phyloP scores from a whole-genome alignment of 2,329 filamentous ascomycete genomes.

The Apiospora sp. region DNA sequence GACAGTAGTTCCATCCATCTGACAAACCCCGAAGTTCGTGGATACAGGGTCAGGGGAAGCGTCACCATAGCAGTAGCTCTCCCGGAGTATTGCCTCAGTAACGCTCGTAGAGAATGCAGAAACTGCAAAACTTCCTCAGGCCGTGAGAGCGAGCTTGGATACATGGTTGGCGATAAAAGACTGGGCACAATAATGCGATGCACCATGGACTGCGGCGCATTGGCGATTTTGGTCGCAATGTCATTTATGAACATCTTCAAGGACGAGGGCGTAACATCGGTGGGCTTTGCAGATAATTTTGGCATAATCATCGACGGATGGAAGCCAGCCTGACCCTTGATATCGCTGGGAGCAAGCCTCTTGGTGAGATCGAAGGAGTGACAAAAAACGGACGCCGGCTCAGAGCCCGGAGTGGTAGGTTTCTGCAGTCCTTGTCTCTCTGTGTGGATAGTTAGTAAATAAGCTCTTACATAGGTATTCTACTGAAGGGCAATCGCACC shows the following conservation, averaged over 20 bases:
- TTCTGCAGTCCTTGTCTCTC: constrained; percentile 39
- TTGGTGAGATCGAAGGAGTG: constrained; percentile 78
- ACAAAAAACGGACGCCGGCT: constrained; percentile 61
- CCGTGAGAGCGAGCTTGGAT: constrained; percentile 72
- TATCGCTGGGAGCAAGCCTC: constrained; percentile 59
- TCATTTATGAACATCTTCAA: constrained; percentile 71
- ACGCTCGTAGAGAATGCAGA: constrained; percentile 76
- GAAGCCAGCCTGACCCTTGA: constrained; percentile 61
- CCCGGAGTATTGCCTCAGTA: constrained; percentile 73
- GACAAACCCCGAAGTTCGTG: constrained; percentile 76
- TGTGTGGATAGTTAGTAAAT: constrained; percentile 30
- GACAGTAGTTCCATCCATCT: constrained; percentile 86
- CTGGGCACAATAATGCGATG: constrained; percentile 88
- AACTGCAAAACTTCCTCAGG: constrained; percentile 82
- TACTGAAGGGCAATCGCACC: constrained; percentile 56
- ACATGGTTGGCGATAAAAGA: constrained; percentile 86
- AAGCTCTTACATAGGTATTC: neutral
- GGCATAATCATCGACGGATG: constrained; percentile 48
- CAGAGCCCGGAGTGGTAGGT: constrained; percentile 29
- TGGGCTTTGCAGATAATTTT: constrained; percentile 31
- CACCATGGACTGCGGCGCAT: constrained; percentile 65
- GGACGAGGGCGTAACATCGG: constrained; percentile 50
- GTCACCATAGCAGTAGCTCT: constrained; percentile 78
- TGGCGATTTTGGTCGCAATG: constrained; percentile 62
- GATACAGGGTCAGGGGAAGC: constrained; percentile 81